phyloP scores from a whole-genome alignment of 352 stramenopile species.

The Phytophthora uliginosa region DNA sequence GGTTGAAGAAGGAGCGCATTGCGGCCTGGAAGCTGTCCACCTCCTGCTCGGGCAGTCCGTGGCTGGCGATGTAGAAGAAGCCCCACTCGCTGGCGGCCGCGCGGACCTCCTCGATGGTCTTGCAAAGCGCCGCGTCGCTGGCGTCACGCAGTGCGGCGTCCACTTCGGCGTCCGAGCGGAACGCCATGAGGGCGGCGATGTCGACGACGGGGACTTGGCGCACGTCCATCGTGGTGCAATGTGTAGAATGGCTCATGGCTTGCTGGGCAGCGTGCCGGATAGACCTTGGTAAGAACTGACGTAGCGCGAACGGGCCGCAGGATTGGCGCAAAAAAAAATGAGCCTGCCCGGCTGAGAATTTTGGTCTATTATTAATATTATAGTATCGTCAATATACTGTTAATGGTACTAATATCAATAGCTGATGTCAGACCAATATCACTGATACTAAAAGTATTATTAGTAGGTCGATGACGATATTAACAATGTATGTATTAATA shows the following conservation, averaged over 20 bases:
- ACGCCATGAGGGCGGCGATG: constrained; percentile 60
- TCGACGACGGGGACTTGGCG: constrained; percentile 63
- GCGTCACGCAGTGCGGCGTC: constrained; percentile 29
- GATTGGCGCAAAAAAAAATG: neutral
- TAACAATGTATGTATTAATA: no score
- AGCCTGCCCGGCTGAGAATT: neutral
- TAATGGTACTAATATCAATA: no score
- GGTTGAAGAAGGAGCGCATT: constrained; percentile 88
- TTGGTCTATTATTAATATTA: no score
- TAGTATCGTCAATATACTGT: no score
- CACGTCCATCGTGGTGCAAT: constrained; percentile 31
- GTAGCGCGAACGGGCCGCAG: neutral
- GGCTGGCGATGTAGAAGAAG: constrained; percentile 95
- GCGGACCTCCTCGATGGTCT: constrained; percentile 61
- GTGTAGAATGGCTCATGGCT: constrained; percentile 11
- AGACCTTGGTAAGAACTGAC: neutral
- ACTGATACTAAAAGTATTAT: no score
- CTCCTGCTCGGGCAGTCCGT: constrained; percentile 71
- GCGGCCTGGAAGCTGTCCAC: constrained; percentile 74
- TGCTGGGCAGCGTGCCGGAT: neutral
- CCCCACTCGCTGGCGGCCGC: constrained; percentile 72
- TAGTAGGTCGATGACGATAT: no score
- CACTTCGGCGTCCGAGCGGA: constrained; percentile 45
- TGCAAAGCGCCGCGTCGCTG: constrained; percentile 22
- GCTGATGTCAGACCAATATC: no score